These are phyloP conservation scores for Rhodotorula sphaerocarpa DNA, from an alignment of 768 basidiomycete genomes.

Conservation along the genomic window DNA sequence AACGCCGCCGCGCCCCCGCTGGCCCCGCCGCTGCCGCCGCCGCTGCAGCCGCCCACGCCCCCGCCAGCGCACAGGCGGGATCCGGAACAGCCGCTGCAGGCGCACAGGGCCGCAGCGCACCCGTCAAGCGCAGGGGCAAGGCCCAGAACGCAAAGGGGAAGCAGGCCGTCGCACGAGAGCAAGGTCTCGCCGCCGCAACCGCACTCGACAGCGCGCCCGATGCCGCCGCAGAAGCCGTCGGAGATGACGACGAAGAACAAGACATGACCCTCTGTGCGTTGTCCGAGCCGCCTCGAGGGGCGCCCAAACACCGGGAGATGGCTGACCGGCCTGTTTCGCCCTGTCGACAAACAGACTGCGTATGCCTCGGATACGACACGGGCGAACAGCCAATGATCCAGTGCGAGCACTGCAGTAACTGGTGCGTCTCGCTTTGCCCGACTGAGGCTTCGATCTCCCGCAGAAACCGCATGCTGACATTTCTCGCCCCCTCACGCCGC, in stretches of 20 bases:
- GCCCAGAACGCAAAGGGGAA: conserved; percentile 16
- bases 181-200: background rate
- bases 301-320: too few species aligned
- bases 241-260: background rate
- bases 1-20: background rate
- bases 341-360: conserved; percentile 47
- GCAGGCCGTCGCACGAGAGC: conserved; percentile 6
- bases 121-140: conserved; percentile 19
- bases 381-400: conserved; percentile 74
- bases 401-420: conserved; percentile 63
- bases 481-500: background rate
- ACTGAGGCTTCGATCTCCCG: too few species aligned
- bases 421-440: conserved; percentile 48
- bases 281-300: too few species aligned
- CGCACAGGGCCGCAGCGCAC: background rate
- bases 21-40: background rate
- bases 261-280: conserved; percentile 32
- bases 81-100: too few species aligned
- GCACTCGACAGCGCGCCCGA: background rate
- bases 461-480: conserved; percentile 4
- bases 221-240: background rate
- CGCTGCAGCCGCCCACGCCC: background rate
- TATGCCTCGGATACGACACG: conserved; percentile 57
- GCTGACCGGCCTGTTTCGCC: background rate
- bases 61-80: conserved; percentile 7